Base-by-base conservation (phyloP, 352 stramenopile species). In the Globisporangium iwayamae region DNA sequence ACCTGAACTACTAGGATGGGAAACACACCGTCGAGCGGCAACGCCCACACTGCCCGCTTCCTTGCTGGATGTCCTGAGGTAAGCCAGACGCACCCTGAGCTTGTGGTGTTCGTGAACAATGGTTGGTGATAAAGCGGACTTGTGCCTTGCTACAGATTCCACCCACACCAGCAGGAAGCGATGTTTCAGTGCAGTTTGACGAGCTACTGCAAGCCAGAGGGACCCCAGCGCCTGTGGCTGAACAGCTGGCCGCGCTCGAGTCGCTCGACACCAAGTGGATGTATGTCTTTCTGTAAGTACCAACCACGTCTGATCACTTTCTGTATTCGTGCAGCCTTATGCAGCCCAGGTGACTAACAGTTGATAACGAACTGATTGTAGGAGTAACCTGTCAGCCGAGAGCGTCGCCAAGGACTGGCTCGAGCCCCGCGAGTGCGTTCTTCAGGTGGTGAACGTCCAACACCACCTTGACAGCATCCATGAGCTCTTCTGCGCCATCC, bases 261-360 rank as follows among this genome's bases (percentile, higher is more conserved):
- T 72, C 76, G 0, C 68, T 74, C 22, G 71, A 81, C 48, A 81
- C 75, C 28, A 90, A 92, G 74, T 92, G 83, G 83, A 75, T 82
- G 55, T 89, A 89, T 65, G 57, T 76, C n/a, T 87, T 81, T 63
- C 56, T 92, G 74, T 88, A 73, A 74, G 79, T 79, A 52, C 20
- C 18, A 11, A 22, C n/a, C 34, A 18, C 18, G 25, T 16, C 9
- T 39, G 14, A n/a, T 6, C 10, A 36, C 36, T 45, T 11, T 25
- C 46, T 28, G 1, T 16, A 16, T 20, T 3, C n/a, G 1, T 25
- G 3, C 28, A 25, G 13, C 30, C 50, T 56, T 6, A 20, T 41
- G 28, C 0, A 16, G 11, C 5, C 13, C 25, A 22, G 43, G 43
- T 20, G 43, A 22, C 16, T 48, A 22, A 48, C 43, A 7, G 10